A percentile compares a stretch with the other conserved stretches of the same genome.
phyloP scores from a whole-genome alignment of 2,329 filamentous ascomycete genomes.

The Pseudogymnoascus sp. region DNA sequence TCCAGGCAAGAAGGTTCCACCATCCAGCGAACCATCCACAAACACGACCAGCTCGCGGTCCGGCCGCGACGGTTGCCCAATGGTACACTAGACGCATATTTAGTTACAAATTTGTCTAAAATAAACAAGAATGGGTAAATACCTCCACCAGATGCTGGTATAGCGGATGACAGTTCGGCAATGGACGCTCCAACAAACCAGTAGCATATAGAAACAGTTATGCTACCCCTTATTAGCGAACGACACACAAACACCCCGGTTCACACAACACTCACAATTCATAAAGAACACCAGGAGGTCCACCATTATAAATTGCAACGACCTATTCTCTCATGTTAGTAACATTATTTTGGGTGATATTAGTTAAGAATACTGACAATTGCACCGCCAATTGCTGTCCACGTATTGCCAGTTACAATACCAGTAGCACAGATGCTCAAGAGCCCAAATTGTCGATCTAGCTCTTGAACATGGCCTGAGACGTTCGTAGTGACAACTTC shows the following conservation, averaged over 20 bases:
- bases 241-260: constrained; percentile 35
- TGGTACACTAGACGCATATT: constrained; percentile 37
- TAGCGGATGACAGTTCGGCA: constrained; percentile 41
- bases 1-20: constrained; percentile 46
- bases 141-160: constrained; percentile 34
- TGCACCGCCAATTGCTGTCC: constrained; percentile 39
- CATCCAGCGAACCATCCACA: constrained; percentile 44
- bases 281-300: constrained; percentile 54
- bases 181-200: constrained; percentile 43
- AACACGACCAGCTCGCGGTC: constrained; percentile 37
- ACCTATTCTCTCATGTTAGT: background rate
- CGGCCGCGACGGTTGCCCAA: constrained; percentile 44
- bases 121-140: constrained; percentile 1
- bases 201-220: constrained; percentile 43
- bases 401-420: constrained; percentile 38
- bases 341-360: background rate
- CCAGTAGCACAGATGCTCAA: constrained; percentile 40
- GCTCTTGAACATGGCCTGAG: constrained; percentile 44
- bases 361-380: constrained; percentile 30
- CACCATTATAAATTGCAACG: constrained; percentile 52
- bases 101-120: background rate
- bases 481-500: constrained; percentile 34
- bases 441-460: constrained; percentile 43
- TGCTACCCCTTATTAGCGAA: constrained; percentile 35
- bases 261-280: constrained; percentile 38